Percentiles rank a stretch among this genome's conserved stretches.
These are phyloP conservation scores for Buxus sempervirens DNA, from an alignment of 164 flowering plant genomes.

Conservation along the genomic window DNA sequence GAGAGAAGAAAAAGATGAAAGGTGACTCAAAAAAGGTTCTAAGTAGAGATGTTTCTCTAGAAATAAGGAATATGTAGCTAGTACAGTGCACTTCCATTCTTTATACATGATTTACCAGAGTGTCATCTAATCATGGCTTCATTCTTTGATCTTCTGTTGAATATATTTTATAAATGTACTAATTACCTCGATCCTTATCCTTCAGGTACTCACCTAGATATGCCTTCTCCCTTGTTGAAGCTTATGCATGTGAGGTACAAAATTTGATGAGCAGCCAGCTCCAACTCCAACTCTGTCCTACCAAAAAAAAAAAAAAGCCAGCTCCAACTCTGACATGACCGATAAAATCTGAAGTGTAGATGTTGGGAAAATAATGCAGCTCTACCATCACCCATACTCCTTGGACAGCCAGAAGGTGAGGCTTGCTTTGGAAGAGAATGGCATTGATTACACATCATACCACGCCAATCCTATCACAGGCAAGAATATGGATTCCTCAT, in stretches of 20 bases:
- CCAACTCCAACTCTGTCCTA: no score
- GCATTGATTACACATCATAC: constrained; percentile 82
- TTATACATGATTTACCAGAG: no score
- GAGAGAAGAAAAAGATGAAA: neutral
- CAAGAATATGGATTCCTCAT: constrained; percentile 74
- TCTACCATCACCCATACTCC: constrained; percentile 88
- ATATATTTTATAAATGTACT: neutral
- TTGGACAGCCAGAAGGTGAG: constrained; percentile 94
- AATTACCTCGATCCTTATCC: neutral
- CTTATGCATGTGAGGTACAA: neutral
- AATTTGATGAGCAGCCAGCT: neutral
- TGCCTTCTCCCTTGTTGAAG: neutral
- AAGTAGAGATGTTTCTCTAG: neutral
- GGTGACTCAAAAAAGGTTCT: neutral
- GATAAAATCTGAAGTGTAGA: constrained; percentile 10
- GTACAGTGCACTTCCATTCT: neutral
- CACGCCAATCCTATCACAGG: constrained; percentile 91
- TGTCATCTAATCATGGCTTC: neutral
- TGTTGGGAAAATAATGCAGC: constrained; percentile 63
- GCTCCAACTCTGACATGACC: neutral
- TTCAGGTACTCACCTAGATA: neutral
- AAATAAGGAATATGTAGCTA: neutral
- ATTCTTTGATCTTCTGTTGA: neutral
- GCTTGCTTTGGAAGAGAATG: constrained; percentile 85
- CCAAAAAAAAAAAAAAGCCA: no score